A percentile compares a stretch with the other conserved stretches of the same genome.
phyloP scores from a whole-genome alignment of 108 stramenopile species.

The Fistulifera pelliculosa region DNA sequence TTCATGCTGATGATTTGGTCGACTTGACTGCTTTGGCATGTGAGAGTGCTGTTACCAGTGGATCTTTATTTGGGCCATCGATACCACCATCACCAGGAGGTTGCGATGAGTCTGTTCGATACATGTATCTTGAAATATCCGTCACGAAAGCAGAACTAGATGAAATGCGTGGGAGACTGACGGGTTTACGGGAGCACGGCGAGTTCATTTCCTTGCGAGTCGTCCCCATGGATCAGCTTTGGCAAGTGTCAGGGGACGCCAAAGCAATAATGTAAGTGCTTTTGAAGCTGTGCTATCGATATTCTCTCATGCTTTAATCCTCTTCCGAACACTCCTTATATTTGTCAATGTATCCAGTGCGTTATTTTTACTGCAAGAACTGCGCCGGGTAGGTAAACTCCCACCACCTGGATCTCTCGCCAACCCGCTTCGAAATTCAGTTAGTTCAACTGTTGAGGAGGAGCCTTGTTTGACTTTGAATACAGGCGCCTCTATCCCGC shows the following conservation, averaged over 20 bases:
- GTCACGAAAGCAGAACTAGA: constrained; percentile 18
- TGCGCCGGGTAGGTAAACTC: constrained; percentile 22
- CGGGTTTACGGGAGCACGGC: constrained; percentile 24
- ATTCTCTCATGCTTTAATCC: background rate
- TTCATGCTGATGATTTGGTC: constrained; percentile 17
- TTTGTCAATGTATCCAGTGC: constrained; percentile 10
- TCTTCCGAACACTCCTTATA: background rate
- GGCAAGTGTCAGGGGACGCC: constrained; percentile 24
- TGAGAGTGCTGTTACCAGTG: constrained; percentile 7
- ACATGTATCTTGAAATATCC: constrained; percentile 18
- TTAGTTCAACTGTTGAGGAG: too few species aligned
- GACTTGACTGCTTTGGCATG: constrained; percentile 25
- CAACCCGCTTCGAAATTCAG: background rate
- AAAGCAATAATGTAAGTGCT: constrained; percentile 27
- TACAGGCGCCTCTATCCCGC: constrained; percentile 20
- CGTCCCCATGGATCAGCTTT: constrained; percentile 23
- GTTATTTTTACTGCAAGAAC: constrained; percentile 18
- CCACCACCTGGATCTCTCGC: constrained; percentile 11
- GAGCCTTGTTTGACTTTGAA: too few species aligned
- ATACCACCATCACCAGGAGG: constrained; percentile 26
- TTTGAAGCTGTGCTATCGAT: background rate
- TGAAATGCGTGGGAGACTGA: constrained; percentile 16
- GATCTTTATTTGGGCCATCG: constrained; percentile 5
- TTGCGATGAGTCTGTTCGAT: constrained; percentile 26
- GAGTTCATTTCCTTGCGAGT: constrained; percentile 28